Percentiles rank a stretch among this genome's conserved stretches.
phyloP scores from a whole-genome alignment of 768 basidiomycete genomes.

The Naganishia friedmannii region DNA sequence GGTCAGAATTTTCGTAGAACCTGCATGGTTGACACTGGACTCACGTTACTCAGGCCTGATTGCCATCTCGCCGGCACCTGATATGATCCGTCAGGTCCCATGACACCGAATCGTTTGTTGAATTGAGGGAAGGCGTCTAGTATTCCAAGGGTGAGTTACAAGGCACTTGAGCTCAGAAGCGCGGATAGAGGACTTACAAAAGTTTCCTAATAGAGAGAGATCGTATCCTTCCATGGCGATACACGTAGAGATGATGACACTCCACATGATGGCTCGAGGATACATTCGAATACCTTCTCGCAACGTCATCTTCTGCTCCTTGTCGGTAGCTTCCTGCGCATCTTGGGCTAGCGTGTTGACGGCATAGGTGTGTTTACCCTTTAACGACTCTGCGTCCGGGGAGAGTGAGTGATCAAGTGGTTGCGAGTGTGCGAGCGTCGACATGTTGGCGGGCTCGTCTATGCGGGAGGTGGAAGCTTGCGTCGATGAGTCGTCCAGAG shows the following conservation, averaged over 20 bases:
- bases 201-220: conserved; percentile 31
- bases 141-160: neutral
- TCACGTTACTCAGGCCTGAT: conserved; percentile 50
- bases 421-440: neutral
- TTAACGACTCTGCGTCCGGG: conserved; percentile 4
- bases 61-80: conserved; percentile 54
- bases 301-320: conserved; percentile 27
- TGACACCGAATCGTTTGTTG: conserved; percentile 44
- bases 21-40: neutral
- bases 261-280: conserved; percentile 52
- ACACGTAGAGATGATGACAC: conserved; percentile 38
- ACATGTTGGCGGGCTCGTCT: neutral
- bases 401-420: neutral
- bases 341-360: conserved; percentile 27
- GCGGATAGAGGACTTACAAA: conserved; percentile 20
- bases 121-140: conserved; percentile 47
- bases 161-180: neutral
- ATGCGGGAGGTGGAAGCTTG: neutral
- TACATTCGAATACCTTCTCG: conserved; percentile 49
- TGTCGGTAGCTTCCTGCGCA: conserved; percentile 30
- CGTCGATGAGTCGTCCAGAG: conserved; percentile 1
- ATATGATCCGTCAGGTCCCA: conserved; percentile 44
- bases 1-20: neutral
- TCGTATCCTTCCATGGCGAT: conserved; percentile 51
- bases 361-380: neutral